phyloP scores from a whole-genome alignment of 306 rosid genomes.

The Abrus pulchellus region DNA sequence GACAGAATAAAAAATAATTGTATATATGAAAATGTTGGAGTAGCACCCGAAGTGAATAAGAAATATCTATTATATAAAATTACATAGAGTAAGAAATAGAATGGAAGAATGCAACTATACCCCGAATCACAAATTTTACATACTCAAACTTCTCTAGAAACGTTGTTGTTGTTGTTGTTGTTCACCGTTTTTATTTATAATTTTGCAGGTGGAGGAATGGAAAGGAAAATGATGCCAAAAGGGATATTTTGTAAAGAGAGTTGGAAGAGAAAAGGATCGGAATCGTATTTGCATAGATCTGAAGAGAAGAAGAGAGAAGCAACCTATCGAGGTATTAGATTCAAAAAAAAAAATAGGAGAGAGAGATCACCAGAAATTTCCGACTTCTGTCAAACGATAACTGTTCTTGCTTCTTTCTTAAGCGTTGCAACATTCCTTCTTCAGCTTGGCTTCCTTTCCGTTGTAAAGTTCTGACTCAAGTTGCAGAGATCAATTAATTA shows the following conservation, averaged over 20 bases:
- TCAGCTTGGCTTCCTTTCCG: too few species aligned
- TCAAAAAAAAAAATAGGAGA: slow-evolving; percentile 21
- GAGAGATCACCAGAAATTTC: slow-evolving; percentile 1
- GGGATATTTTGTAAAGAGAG: neutral
- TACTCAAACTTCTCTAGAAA: neutral
- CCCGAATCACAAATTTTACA: slow-evolving; percentile 26
- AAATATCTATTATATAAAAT: neutral
- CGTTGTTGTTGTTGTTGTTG: neutral
- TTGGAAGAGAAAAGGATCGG: too few species aligned
- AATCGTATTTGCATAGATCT: slow-evolving; percentile 11
- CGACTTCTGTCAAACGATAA: slow-evolving; percentile 1
- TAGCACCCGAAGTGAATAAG: neutral
- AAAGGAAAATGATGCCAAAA: neutral
- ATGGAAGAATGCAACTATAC: slow-evolving; percentile 22
- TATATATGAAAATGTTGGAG: too few species aligned
- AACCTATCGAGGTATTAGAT: slow-evolving; percentile 23
- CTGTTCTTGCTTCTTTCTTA: neutral
- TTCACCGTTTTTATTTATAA: neutral
- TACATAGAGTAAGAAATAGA: neutral
- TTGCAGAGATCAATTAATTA: too few species aligned
- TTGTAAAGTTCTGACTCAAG: too few species aligned
- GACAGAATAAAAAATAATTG: too few species aligned
- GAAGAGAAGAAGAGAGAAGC: neutral
- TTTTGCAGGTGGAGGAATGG: neutral
- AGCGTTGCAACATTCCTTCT: too few species aligned